Evolutionary conservation across 768 basidiomycete species (phyloP).

Genomic region (Fistulinella prunicolor): DNA sequence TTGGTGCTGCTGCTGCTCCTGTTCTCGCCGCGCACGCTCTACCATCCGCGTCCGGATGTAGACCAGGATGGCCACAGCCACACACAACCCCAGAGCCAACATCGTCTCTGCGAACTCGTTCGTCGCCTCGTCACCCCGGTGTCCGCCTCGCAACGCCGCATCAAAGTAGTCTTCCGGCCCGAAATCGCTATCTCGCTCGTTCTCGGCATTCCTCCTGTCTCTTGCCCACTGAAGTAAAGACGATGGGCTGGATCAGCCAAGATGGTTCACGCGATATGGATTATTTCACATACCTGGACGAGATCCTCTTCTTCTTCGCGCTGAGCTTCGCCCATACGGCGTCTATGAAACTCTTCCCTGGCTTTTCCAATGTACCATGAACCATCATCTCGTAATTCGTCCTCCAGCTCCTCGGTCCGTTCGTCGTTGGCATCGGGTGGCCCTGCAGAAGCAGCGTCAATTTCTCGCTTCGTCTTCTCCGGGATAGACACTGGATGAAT

Average conservation of each 20-base stretch:
- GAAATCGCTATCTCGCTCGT: conserved; percentile 69
- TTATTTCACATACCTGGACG: conserved; percentile 53
- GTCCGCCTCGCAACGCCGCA: conserved; percentile 54
- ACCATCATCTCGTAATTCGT: conserved; percentile 46
- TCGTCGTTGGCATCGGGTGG: conserved; percentile 5
- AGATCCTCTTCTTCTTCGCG: conserved; percentile 64
- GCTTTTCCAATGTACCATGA: conserved; percentile 85
- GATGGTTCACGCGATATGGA: background rate
- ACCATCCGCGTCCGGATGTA: conserved; percentile 79
- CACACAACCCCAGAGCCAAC: conserved; percentile 69
- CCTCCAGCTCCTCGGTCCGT: conserved; percentile 25
- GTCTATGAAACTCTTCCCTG: conserved; percentile 69
- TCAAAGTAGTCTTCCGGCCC: conserved; percentile 85
- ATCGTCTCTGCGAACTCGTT: conserved; percentile 82
- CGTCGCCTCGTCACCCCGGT: conserved; percentile 58
- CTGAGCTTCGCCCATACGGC: conserved; percentile 42
- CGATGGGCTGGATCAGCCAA: conserved; percentile 5
- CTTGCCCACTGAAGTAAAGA: conserved; percentile 62
- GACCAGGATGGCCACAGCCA: conserved; percentile 69
- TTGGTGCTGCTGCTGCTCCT: conserved; percentile 49
- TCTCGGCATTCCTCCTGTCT: conserved; percentile 67
- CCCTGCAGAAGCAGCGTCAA: conserved; percentile 17
- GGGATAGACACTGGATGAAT: conserved; percentile 21
- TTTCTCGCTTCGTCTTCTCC: conserved; percentile 25
- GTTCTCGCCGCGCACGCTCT: conserved; percentile 66